Evolutionary conservation across 352 stramenopile genomes (phyloP), one percentile per base, ranked within the genome.

Genomic region (Phytophthora fragariae): DNA sequence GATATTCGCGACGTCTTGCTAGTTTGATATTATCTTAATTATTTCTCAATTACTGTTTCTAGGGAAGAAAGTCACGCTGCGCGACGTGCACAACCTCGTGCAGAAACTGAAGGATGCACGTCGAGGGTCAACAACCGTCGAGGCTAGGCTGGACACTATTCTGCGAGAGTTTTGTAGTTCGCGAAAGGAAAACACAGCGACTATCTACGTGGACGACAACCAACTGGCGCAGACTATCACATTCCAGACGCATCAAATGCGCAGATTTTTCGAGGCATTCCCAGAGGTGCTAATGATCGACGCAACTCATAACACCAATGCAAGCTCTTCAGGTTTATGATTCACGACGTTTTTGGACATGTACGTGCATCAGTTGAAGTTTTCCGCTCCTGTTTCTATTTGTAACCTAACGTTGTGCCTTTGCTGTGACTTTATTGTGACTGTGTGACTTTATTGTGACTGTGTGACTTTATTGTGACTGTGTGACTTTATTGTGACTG

Each of bases 211-310:
- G n/a, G 60, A 59, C 15, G 49, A 59, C 14, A 2, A 52, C 33
- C 60, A 67, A 19, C 14, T 46, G 12, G 49, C 49, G 6, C 31
- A 67, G 19, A 58, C 47, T 8, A 59, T 59, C 49, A 66, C 47
- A 19, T 66, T 66, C 12, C 49, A 66, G 33, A 52, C 47, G 9
- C 60, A 39, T 1, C 60, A 58, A 31, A 67, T 54, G 60, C 60
- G 60, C 7, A 12, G 49, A 7, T 39, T 59, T 29, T 52, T 67
- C 29, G n/a, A 39, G 60, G 29, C 47, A 15, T 67, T 67, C 9
- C 35, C 19, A 9, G 33, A 59, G 31, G 59, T 66, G n/a, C 19
- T 58, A 29, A 39, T 66, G 31, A n/a, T 53, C 1, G 46, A 52
- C 19, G 60, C 60, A 2, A 66, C 60, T 10, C 49, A 67, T 9